phyloP scores from a whole-genome alignment of 768 basidiomycete species.

The Phanerochaete carnosa region DNA sequence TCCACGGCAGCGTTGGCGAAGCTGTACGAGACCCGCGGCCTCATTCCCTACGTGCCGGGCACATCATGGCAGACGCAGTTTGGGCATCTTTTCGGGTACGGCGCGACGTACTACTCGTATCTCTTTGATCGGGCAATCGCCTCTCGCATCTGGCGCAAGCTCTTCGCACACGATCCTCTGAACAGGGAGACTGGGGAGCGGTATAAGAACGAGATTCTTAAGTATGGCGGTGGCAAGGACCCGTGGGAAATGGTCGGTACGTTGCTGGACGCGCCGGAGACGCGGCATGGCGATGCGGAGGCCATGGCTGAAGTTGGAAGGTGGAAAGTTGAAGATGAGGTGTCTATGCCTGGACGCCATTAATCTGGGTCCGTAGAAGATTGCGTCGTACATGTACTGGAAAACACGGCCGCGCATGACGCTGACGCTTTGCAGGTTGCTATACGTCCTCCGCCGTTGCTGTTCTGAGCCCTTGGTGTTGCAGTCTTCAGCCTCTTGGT shows the following conservation, averaged over 20 bases:
- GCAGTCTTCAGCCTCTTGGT: too few species aligned
- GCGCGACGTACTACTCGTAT: conserved; percentile 97
- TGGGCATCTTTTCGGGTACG: conserved; percentile 93
- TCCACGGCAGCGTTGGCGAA: conserved; percentile 65
- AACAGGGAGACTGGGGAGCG: conserved; percentile 74
- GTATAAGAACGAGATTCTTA: conserved; percentile 73
- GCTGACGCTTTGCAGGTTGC: too few species aligned
- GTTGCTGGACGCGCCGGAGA: conserved; percentile 57
- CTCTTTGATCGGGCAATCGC: conserved; percentile 96
- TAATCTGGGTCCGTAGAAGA: conserved; percentile 18
- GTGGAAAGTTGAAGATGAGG: conserved; percentile 83
- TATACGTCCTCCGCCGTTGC: neutral
- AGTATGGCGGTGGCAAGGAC: conserved; percentile 84
- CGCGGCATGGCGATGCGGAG: conserved; percentile 69
- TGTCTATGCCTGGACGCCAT: conserved; percentile 57
- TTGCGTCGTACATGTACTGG: too few species aligned
- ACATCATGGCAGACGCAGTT: conserved; percentile 97
- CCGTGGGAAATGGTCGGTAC: conserved; percentile 91
- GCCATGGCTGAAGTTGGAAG: conserved; percentile 90
- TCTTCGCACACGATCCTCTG: conserved; percentile 71
- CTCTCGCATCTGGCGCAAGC: conserved; percentile 77
- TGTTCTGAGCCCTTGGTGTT: neutral
- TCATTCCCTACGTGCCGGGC: conserved; percentile 79
- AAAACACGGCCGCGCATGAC: too few species aligned
- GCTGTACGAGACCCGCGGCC: conserved; percentile 64